Conservation (phyloP, 108 stramenopile genomes). For the Ochromonas danica region DNA sequence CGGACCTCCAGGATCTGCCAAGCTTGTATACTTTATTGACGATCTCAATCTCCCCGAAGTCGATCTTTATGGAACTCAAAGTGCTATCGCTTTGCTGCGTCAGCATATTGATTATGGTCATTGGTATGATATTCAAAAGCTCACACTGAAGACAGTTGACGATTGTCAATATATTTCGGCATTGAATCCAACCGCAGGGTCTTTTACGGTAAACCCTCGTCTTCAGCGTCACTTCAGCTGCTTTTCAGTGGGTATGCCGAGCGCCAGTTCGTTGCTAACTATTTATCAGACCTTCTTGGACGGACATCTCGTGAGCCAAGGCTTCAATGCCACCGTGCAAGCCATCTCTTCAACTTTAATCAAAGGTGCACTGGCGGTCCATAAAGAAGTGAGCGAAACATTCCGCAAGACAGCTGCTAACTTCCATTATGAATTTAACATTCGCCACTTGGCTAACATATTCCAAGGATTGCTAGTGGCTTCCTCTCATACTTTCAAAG, state of each 20-base stretch:
- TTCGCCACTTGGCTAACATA: slow-evolving; percentile 66
- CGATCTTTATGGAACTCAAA: slow-evolving; percentile 70
- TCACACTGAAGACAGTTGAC: slow-evolving; percentile 45
- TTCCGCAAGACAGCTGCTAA: slow-evolving; percentile 69
- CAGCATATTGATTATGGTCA: slow-evolving; percentile 74
- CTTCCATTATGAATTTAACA: slow-evolving; percentile 77
- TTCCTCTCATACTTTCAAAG: slow-evolving; percentile 44
- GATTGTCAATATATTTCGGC: slow-evolving; percentile 62
- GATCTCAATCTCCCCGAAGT: slow-evolving; percentile 72
- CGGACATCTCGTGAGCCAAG: slow-evolving; percentile 56
- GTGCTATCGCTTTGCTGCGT: slow-evolving; percentile 67
- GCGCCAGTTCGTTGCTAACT: slow-evolving; percentile 54
- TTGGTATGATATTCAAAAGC: slow-evolving; percentile 53
- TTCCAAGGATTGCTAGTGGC: slow-evolving; percentile 69
- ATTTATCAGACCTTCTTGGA: slow-evolving; percentile 69
- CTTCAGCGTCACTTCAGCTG: slow-evolving; percentile 59
- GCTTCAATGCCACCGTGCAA: slow-evolving; percentile 40
- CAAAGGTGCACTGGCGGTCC: slow-evolving; percentile 60
- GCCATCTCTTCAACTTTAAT: slow-evolving; percentile 49
- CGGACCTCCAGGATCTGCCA: slow-evolving; percentile 59
- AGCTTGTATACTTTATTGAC: slow-evolving; percentile 67
- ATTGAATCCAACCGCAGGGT: slow-evolving; percentile 68
- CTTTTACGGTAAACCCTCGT: slow-evolving; percentile 60
- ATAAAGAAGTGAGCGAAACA: slow-evolving; percentile 48
- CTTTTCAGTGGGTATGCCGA: slow-evolving; percentile 60